Evolutionary conservation across 306 rosid genomes (phyloP).

Genomic region (Vigna unguiculata): DNA sequence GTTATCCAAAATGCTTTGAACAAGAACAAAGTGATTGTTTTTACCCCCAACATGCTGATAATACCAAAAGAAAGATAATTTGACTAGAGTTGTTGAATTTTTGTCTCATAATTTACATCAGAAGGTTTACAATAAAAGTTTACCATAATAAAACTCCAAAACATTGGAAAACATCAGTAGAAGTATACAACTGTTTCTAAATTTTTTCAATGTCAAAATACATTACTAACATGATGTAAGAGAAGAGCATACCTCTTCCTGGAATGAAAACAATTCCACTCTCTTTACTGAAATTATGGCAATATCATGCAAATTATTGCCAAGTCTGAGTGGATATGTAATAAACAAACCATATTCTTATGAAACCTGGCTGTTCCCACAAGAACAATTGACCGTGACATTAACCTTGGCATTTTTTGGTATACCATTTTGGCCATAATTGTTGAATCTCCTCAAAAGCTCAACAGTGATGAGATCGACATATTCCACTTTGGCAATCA

Average conservation of each 20-base stretch:
- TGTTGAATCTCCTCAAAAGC: constrained; percentile 53
- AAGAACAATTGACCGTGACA: constrained; percentile 68
- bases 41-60: too few species aligned
- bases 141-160: background rate
- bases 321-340: constrained; percentile 63
- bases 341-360: constrained; percentile 69
- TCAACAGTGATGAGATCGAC: constrained; percentile 62
- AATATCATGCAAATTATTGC: constrained; percentile 48
- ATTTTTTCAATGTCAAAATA: background rate
- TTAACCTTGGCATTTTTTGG: constrained; percentile 42
- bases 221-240: background rate
- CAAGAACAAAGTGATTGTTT: too few species aligned
- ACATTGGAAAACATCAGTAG: background rate
- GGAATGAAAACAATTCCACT: constrained; percentile 65
- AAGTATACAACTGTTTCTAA: background rate
- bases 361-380: constrained; percentile 66
- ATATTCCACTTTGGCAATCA: constrained; percentile 46
- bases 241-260: constrained; percentile 61
- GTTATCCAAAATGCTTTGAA: too few species aligned
- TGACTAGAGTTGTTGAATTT: background rate
- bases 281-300: constrained; percentile 57
- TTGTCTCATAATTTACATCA: background rate
- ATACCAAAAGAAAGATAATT: background rate
- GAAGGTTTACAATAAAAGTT: background rate
- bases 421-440: constrained; percentile 39